Evolutionary conservation across 2,329 filamentous ascomycete species (phyloP), one percentile per base, ranked within the genome.

Genomic region (Sphaerulina vaccinii): DNA sequence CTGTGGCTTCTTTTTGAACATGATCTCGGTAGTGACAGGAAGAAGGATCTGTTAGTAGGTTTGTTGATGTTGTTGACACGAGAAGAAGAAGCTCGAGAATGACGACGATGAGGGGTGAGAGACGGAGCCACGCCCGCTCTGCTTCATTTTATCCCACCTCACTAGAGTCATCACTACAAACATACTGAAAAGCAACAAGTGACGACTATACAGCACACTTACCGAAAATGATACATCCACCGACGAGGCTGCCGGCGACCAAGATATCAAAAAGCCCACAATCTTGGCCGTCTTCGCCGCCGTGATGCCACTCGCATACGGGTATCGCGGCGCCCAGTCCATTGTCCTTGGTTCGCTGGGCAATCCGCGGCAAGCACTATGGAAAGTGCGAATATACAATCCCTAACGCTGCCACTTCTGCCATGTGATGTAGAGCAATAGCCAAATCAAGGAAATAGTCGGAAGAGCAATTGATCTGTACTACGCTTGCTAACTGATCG

Each of bases 1-100:
- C 76, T 55, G 61, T 2, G 67, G 67, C 54, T 70, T 70, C 62
- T 70, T 70, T 53, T 70, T 70, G 62, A 70, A 70, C 68, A 70
- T 70, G 10, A 18, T 51, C 42, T 21, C 16, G 40, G 36, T 43
- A 54, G 47, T 11, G 47, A 54, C 42, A 38, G 52, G 19, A 23
- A 7, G 21, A 18, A 32, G 27, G 27, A 32, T 32, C 5, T 43
- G 10, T 29, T 18, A 29, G 29, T 5, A 5, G 10, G 23, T 22
- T 27, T 19, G 24, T 27, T 19, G 16, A 44, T 32, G 27, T 33
- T 35, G 11, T 24, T 13, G 41, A 21, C 29, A 16, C 15, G 27
- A 7, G 19, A 33, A 18, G 24, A 23, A 10, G 43, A 18, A 46
- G 32, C 42, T 24, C 32, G n/a, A 36, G 15, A 13, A 29, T 29